Evolutionary conservation across 169 alveolate species (phyloP).

Genomic region (Plasmodium relictum): DNA sequence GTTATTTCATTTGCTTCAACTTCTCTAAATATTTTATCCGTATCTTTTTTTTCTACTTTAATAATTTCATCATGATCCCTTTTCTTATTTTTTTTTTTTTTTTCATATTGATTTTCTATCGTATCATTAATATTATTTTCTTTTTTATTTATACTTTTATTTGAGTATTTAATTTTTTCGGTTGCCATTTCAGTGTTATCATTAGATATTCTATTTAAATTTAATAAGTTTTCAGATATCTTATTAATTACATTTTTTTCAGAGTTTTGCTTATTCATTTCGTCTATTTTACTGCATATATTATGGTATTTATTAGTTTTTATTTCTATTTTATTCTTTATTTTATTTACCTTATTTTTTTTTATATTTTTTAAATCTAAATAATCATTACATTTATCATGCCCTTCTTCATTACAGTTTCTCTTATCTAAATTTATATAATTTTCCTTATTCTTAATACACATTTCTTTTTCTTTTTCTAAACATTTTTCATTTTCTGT

Average conservation of each 20-base stretch:
- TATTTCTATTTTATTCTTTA: background rate
- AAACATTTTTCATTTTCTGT: background rate
- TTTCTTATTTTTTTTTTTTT: conserved; percentile 13
- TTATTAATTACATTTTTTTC: background rate
- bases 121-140: conserved; percentile 26
- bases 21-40: too few species aligned
- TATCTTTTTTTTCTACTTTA: too few species aligned
- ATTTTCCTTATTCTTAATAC: background rate
- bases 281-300: background rate
- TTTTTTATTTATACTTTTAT: conserved; percentile 48
- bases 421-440: too few species aligned
- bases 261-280: background rate
- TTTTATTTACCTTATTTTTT: too few species aligned
- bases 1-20: too few species aligned
- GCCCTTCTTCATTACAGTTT: too few species aligned
- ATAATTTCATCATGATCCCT: background rate
- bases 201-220: background rate
- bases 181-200: conserved; percentile 14
- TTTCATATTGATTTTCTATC: conserved; percentile 41
- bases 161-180: conserved; percentile 30
- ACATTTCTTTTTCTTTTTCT: background rate
- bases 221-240: background rate
- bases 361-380: too few species aligned
- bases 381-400: too few species aligned
- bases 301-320: background rate